Base-by-base conservation (phyloP, 345 rosid species). In the Aegle marmelos region DNA sequence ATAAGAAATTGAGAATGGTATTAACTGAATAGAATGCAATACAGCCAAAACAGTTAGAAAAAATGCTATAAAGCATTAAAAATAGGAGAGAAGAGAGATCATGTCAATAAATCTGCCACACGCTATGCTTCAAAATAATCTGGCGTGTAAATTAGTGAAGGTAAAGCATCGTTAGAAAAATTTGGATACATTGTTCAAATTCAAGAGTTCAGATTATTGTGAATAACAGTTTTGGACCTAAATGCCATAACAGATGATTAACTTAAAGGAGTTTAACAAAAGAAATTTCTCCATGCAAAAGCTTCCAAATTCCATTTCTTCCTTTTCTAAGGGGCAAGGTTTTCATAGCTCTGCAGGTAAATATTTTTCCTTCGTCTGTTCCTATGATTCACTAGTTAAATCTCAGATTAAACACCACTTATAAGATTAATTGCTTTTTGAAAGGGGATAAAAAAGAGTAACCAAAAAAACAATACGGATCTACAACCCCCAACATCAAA, bases 341-440 rank as follows among this genome's bases (percentile, higher is more conserved):
- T 58, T 24, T 36, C 19, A 22, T 61, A 10, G 21, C 36, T 41
- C 37, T 19, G 17, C 10, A 45, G 13, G 22, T 54, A 33, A 34
- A 30, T 2, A 10, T 37, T 8, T 25, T 14, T 4, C 22, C 41
- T 45, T 16, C 16, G 24, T 13, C 27, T 28, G 9, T 45, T 41
- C 69, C 19, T 9, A 74, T 0, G 1, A 37, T 28, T 16, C 16
- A 28, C 37, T 19, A 63, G 34, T 58, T 58, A 28, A 62, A 5
- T 19, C 22, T 54, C 48, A 60, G 30, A 31, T 45, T 17, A 48
- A 62, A 74, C 28, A 21, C 59, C 54, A 25, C 67, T 63, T 25
- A 73, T 36, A 59, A 73, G 76, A 73, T 59, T 22, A 59, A 71
- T 71, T 9, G 36, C 66, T 11, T 58, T 24, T 54, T 14, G 30